Evolutionary conservation across 2,329 filamentous ascomycete genomes (phyloP).

Genomic region (Claviceps sorghi): DNA sequence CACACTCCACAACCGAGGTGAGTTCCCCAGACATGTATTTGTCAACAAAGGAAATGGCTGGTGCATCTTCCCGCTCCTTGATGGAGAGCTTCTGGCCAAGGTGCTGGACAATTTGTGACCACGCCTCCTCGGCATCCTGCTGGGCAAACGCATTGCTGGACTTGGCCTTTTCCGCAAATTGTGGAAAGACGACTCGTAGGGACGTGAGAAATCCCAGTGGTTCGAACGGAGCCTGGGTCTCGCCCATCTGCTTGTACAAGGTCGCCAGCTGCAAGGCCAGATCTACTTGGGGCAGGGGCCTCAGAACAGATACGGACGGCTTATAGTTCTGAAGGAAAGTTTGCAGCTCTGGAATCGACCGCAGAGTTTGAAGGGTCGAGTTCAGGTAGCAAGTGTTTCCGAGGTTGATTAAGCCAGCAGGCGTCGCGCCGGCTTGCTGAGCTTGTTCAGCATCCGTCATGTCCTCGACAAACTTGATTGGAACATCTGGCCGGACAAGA

Average conservation of each 20-base stretch:
- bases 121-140: conserved; percentile 96
- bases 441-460: conserved; percentile 93
- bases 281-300: conserved; percentile 44
- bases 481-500: conserved; percentile 61
- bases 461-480: conserved; percentile 83
- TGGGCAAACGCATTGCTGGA: conserved; percentile 80
- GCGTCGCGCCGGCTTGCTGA: conserved; percentile 66
- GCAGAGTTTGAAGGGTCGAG: conserved; percentile 84
- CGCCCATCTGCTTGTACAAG: conserved; percentile 76
- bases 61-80: conserved; percentile 33
- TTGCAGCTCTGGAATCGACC: conserved; percentile 81
- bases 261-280: conserved; percentile 64
- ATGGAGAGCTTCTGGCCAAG: conserved; percentile 64
- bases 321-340: conserved; percentile 53
- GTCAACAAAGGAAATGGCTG: conserved; percentile 63
- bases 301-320: conserved; percentile 14
- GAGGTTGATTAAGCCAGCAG: conserved; percentile 77
- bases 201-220: conserved; percentile 72
- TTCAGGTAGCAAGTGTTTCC: conserved; percentile 99
- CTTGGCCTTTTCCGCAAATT: conserved; percentile 82
- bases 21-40: conserved; percentile 81
- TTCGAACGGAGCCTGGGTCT: conserved; percentile 75
- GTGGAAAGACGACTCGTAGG: conserved; percentile 67
- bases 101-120: conserved; percentile 85
- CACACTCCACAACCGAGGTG: conserved; percentile 63